Percentiles rank a stretch among this genome's conserved stretches.
Conservation (phyloP, 164 flowering plant genomes). For the Berberis thunbergii region DNA sequence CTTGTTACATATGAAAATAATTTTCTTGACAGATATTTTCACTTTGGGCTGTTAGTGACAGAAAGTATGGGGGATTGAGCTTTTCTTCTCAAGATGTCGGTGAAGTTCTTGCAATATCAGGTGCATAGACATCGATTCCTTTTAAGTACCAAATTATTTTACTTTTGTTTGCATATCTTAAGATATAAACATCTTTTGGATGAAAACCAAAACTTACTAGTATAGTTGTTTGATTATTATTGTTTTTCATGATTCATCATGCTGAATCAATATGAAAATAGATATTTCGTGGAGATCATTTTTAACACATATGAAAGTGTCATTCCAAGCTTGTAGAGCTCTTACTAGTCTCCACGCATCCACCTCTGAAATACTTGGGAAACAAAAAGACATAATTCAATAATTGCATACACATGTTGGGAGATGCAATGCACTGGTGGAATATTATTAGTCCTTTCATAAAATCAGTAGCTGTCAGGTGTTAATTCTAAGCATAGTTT, state of each 20-base stretch:
- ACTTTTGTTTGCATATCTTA: background rate
- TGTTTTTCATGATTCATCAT: background rate
- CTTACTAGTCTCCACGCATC: too few species aligned
- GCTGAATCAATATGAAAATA: background rate
- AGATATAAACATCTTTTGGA: background rate
- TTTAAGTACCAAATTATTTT: background rate
- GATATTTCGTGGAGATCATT: background rate
- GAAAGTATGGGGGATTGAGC: conserved; percentile 53
- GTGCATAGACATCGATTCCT: conserved; percentile 15
- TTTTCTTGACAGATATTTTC: conserved; percentile 51
- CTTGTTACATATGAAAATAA: too few species aligned
- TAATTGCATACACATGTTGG: too few species aligned
- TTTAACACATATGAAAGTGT: too few species aligned
- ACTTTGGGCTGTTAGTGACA: conserved; percentile 74
- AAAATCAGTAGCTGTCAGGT: too few species aligned
- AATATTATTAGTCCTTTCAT: too few species aligned
- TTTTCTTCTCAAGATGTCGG: conserved; percentile 62
- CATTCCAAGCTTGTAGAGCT: too few species aligned
- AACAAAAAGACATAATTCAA: too few species aligned
- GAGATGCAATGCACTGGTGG: too few species aligned
- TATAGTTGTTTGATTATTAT: background rate
- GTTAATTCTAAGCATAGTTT: too few species aligned
- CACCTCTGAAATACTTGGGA: too few species aligned
- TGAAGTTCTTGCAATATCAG: conserved; percentile 53
- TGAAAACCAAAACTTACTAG: background rate